A percentile compares a stretch with the other conserved stretches of the same genome.
These are phyloP conservation scores for Phaseolus coccineus DNA, from an alignment of 331 rosid species.

Conservation along the genomic window DNA sequence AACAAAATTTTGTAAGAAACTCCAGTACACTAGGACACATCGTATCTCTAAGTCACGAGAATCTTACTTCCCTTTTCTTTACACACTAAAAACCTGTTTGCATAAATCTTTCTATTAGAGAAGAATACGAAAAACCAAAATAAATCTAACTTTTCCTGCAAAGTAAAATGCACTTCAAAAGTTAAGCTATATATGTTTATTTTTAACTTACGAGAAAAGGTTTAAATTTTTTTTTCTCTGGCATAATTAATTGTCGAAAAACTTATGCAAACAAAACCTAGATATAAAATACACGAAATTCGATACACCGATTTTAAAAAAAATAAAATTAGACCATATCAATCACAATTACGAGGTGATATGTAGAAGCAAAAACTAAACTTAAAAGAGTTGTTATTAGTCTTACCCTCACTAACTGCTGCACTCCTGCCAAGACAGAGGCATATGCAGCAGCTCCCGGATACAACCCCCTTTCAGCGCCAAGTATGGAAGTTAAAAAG, in stretches of 20 bases:
- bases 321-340: neutral
- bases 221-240: neutral
- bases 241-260: too few relatives aligned
- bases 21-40: neutral
- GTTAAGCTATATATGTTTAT: too few relatives aligned
- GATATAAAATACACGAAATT: neutral
- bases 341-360: neutral
- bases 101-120: neutral
- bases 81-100: too few relatives aligned
- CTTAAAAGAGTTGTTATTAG: neutral
- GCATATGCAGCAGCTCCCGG: conserved; percentile 82
- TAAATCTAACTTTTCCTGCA: neutral
- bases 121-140: neutral
- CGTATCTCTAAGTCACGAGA: neutral
- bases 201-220: too few relatives aligned
- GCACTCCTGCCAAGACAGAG: conserved; percentile 68
- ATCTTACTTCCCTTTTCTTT: neutral
- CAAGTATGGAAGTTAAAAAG: conserved; percentile 65
- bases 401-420: conserved; percentile 73
- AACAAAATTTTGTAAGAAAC: neutral
- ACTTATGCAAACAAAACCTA: neutral
- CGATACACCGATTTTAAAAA: neutral
- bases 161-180: neutral
- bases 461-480: conserved; percentile 79
- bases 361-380: neutral